Percentiles rank a stretch among this genome's conserved stretches.
Evolutionary conservation across 164 flowering plant species (phyloP).

Genomic region (Tetracentron sinense): DNA sequence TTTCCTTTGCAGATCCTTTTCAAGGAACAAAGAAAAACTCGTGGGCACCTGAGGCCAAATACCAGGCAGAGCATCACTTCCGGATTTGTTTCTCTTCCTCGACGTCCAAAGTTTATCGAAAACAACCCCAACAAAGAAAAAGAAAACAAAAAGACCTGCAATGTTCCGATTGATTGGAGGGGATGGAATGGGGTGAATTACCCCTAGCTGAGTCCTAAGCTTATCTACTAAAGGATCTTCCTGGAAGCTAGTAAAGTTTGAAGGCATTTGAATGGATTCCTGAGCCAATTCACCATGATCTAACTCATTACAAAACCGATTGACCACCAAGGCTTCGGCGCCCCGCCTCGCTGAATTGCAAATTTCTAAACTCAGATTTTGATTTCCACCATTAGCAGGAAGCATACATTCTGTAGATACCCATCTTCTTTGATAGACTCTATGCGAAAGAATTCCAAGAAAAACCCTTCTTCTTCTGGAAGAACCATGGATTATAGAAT

Average conservation of each 20-base stretch:
- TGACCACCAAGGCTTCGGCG: slow-evolving; percentile 31
- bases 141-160: slow-evolving; percentile 70
- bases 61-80: slow-evolving; percentile 30
- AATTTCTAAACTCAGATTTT: slow-evolving; percentile 25
- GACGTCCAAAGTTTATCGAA: slow-evolving; percentile 91
- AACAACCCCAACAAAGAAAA: slow-evolving; percentile 90
- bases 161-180: slow-evolving; percentile 67
- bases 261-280: slow-evolving; percentile 34
- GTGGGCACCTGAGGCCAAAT: slow-evolving; percentile 79
- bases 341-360: slow-evolving; percentile 34
- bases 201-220: slow-evolving; percentile 86
- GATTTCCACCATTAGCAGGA: slow-evolving; percentile 12
- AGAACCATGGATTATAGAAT: neutral
- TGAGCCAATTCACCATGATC: slow-evolving; percentile 28
- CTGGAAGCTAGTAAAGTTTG: slow-evolving; percentile 51
- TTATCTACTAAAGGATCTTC: slow-evolving; percentile 88
- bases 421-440: slow-evolving; percentile 7
- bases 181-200: slow-evolving; percentile 85
- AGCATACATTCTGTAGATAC: slow-evolving; percentile 15
- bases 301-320: slow-evolving; percentile 42
- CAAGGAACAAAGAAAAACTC: slow-evolving; percentile 69
- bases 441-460: too few relatives aligned
- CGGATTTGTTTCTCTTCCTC: slow-evolving; percentile 43
- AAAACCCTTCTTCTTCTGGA: neutral
- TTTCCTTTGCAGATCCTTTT: slow-evolving; percentile 89